Base-by-base conservation (phyloP, 2,329 filamentous ascomycete species). In the Microthyrium microscopicum region DNA sequence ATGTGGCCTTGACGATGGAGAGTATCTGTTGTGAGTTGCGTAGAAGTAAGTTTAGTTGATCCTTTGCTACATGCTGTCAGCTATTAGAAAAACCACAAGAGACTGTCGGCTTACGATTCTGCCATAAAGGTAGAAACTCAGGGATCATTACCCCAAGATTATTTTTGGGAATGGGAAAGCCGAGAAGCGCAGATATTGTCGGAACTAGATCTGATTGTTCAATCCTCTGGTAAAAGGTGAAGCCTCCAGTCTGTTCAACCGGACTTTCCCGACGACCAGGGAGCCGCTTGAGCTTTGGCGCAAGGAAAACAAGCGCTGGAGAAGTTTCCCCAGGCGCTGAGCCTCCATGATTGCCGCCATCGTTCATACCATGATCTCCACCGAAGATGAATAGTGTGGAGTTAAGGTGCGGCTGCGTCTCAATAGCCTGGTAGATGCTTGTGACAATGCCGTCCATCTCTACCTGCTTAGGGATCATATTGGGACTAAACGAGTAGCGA, bases 361-460 rank as follows among this genome's bases (percentile, higher is more conserved):
- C 87, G 45, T 95, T 98, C 89, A 98, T 98, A n/a, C 89, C 89
- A 50, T 98, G 89, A 46, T 98, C 91, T 36, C 89, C 89, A 36
- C 77, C 83, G 5, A 98, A 58, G 3, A 98, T 74, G 29, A 98
- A 67, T 2, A 98, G 59, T 0, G 87, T 84, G 4, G 79, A 78
- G 20, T 70, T 50, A 1, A 94, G 70, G 52, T 93, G 77, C 1
- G 66, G 50, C 36, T 79, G 58, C 4, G 64, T 65, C 46, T 78
- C 67, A 42, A 98, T 78, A 5, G 81, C 77, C 9, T 65, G 60
- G 48, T 82, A 94, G 18, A 98, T 77, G 37, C 70, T 59, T 40
- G 64, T 62, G 25, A 94, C 75, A 40, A 95, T 77, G 1, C 56
- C 64, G 47, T 95, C 87, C 87, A 98, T 98, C 54, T 98, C 91